phyloP scores from a whole-genome alignment of 371 early-diverging fungal species.

The Mortierella sp. region DNA sequence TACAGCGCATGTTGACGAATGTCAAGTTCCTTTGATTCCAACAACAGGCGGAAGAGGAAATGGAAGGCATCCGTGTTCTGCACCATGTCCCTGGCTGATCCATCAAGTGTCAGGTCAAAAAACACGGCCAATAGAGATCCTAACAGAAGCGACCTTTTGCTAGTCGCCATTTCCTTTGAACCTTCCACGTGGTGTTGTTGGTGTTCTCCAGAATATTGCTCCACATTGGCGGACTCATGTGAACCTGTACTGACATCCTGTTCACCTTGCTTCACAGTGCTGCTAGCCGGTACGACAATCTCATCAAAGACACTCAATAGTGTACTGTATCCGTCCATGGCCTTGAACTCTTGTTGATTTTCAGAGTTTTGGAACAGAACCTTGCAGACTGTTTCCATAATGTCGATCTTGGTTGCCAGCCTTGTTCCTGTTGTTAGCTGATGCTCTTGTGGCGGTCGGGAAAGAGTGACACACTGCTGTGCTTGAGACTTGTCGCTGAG shows the following conservation, averaged over 20 bases:
- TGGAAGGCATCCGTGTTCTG: constrained; percentile 51
- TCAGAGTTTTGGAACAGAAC: constrained; percentile 53
- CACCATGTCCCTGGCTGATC: constrained; percentile 50
- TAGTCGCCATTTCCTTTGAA: constrained; percentile 3
- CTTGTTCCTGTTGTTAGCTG: constrained; percentile 29
- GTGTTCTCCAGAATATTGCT: neutral
- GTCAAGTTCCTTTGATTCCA: constrained; percentile 51
- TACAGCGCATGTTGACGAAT: constrained; percentile 52
- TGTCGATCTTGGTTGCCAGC: constrained; percentile 53
- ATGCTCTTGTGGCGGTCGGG: constrained; percentile 17
- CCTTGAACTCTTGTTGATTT: constrained; percentile 49
- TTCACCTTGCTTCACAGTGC: neutral
- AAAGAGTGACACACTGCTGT: constrained; percentile 7
- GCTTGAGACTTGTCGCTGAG: constrained; percentile 22
- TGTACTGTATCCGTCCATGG: constrained; percentile 53
- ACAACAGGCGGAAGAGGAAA: constrained; percentile 47
- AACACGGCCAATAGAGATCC: constrained; percentile 46
- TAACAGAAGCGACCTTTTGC: constrained; percentile 39
- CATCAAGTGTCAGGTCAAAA: constrained; percentile 51
- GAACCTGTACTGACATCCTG: neutral
- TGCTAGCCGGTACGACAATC: constrained; percentile 28
- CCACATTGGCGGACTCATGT: neutral
- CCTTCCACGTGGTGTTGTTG: neutral
- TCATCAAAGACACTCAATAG: constrained; percentile 53
- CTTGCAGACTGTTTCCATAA: constrained; percentile 56